Base-by-base conservation (phyloP, 495 filamentous ascomycete genomes). In the Penicillium coffeae region DNA sequence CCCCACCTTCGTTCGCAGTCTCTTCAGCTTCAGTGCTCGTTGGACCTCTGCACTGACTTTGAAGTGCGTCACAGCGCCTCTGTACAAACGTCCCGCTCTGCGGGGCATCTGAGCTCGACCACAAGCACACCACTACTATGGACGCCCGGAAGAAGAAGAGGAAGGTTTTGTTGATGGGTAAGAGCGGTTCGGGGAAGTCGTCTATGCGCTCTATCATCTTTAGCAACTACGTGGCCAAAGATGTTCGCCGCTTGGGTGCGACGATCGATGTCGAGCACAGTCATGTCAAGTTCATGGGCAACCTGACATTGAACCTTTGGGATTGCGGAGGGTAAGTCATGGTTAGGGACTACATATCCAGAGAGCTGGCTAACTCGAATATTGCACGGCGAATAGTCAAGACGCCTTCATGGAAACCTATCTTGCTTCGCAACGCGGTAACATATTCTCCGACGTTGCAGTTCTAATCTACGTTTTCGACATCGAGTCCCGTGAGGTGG, bases 391-490 rank as follows among this genome's bases (percentile, higher is more conserved):
- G n/a, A n/a, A 30, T 30, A 94, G 92, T 42, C 93, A 98, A 80
- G 94, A 96, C 64, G 91, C 91, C 18, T 98, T 97, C 68, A 94
- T 95, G 78, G 93, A 96, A 67, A 95, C 91, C 59, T 98, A 96
- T 69, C 88, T 98, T 46, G 84, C 86, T 10, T 86, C 89, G 45
- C 93, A 98, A 70, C 89, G 91, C 34, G 81, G 87, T 47, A 92
- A 96, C 72, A 92, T 97, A 69, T 98, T 98, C 77, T 85, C 83
- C 59, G 89, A 89, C 68, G 93, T 98, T 45, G 93, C 91, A 15
- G 92, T 97, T 50, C 78, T 98, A 9, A 98, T 98, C 72, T 98
- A 96, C 73, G 94, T 98, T 61, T 98, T 98, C 70, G 93, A 98
- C 64, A 92, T 96, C 51, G 93, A 96, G 64, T 94, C 88, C 18